Conservation (phyloP, 1,284 basidiomycete species). For the Nidula niveotomentosa region DNA sequence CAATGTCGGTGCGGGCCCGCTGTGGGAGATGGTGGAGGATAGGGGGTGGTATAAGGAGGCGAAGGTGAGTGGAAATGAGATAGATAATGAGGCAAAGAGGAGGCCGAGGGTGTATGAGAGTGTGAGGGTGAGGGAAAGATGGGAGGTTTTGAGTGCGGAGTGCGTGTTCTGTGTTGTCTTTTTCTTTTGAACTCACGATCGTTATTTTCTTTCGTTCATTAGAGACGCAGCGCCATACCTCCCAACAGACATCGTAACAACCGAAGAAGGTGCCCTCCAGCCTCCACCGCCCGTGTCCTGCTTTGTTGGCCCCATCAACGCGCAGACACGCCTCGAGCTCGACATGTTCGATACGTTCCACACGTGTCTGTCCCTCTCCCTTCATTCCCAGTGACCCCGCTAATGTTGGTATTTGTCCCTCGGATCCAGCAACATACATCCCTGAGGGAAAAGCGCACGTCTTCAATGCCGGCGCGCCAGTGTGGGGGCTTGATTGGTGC, state of each 20-base stretch:
- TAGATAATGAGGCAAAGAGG: constrained; percentile 42
- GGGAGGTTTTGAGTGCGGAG: constrained; percentile 45
- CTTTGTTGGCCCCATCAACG: constrained; percentile 57
- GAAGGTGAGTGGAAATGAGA: constrained; percentile 19
- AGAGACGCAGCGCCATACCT: constrained; percentile 61
- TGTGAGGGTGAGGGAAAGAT: constrained; percentile 40
- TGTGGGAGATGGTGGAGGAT: constrained; percentile 76
- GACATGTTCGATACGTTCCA: constrained; percentile 52
- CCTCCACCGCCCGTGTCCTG: constrained; percentile 58
- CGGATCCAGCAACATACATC: constrained; percentile 43
- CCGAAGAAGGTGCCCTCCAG: constrained; percentile 45
- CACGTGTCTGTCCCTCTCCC: constrained; percentile 47
- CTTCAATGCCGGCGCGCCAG: constrained; percentile 82
- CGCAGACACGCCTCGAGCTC: constrained; percentile 49
- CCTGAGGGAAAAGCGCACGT: constrained; percentile 57
- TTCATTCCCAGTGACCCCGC: not conserved
- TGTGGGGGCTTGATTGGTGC: constrained; percentile 91
- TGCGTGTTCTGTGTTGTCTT: constrained; percentile 32
- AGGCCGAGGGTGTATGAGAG: constrained; percentile 58
- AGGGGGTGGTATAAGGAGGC: constrained; percentile 76
- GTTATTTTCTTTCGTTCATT: constrained; percentile 7
- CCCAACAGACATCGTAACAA: constrained; percentile 45
- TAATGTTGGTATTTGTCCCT: constrained; percentile 1
- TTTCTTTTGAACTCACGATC: constrained; percentile 5
- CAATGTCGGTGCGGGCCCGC: constrained; percentile 69